Conservation (phyloP, 805 yeast species). For the Jamesozyma rosinii region DNA sequence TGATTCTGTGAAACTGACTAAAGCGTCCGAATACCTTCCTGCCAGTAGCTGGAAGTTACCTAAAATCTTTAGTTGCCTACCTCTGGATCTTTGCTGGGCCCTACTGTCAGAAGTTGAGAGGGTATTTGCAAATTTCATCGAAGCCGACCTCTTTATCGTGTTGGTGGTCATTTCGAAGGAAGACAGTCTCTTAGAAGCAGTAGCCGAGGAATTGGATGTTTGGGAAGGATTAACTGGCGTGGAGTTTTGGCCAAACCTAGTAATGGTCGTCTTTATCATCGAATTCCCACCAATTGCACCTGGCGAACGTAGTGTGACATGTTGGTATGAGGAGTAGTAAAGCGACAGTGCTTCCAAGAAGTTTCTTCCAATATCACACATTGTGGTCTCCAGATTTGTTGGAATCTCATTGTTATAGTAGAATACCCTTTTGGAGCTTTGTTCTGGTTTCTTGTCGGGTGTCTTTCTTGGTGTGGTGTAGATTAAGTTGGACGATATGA, state of each 20-base stretch:
- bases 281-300: slow-evolving; percentile 50
- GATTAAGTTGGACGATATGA: slow-evolving; percentile 26
- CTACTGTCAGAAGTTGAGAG: slow-evolving; percentile 28
- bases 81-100: slow-evolving; percentile 48
- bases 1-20: slow-evolving; percentile 68
- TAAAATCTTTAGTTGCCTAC: slow-evolving; percentile 59
- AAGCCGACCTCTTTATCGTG: slow-evolving; percentile 27
- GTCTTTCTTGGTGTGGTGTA: slow-evolving; percentile 8
- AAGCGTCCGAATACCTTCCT: slow-evolving; percentile 66
- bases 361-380: slow-evolving; percentile 63
- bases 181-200: slow-evolving; percentile 12
- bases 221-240: slow-evolving; percentile 3
- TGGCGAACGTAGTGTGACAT: slow-evolving; percentile 77
- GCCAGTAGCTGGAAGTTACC: slow-evolving; percentile 74
- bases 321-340: slow-evolving; percentile 65
- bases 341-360: slow-evolving; percentile 56
- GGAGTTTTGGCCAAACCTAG: slow-evolving; percentile 14
- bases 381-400: slow-evolving; percentile 44
- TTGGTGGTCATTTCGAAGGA: slow-evolving; percentile 31
- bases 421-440: slow-evolving; percentile 7
- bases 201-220: slow-evolving; percentile 5
- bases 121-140: slow-evolving; percentile 28
- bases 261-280: slow-evolving; percentile 31
- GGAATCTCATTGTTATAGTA: slow-evolving; percentile 1
- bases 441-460: background rate